Conservation (phyloP, 495 filamentous ascomycete genomes). For the Cercophora newfieldiana region DNA sequence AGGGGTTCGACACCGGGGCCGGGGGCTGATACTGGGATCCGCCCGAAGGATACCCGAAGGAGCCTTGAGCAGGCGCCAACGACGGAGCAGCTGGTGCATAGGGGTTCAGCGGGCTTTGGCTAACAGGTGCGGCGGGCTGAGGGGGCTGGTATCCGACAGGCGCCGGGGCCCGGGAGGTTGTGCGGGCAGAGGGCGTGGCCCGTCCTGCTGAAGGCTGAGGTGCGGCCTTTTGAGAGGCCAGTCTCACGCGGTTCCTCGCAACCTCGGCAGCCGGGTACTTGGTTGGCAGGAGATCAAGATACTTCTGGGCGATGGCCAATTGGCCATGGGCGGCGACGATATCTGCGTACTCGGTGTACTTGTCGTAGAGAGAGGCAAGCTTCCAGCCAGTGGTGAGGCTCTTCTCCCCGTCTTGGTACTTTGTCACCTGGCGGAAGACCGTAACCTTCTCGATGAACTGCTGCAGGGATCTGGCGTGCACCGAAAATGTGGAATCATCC, state of each 20-base stretch:
- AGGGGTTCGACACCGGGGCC: conserved; percentile 32
- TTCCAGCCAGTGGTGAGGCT: conserved; percentile 78
- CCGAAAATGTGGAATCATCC: conserved; percentile 80
- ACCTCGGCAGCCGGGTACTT: conserved; percentile 88
- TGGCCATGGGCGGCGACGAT: conserved; percentile 90
- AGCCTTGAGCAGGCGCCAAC: conserved; percentile 52
- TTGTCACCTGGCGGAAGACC: conserved; percentile 90
- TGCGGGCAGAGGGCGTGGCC: conserved; percentile 23
- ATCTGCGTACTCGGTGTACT: conserved; percentile 96
- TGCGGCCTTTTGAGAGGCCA: conserved; percentile 72
- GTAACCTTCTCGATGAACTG: conserved; percentile 98
- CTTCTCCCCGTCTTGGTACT: conserved; percentile 80
- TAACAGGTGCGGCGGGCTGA: conserved; percentile 33
- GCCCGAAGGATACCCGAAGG: conserved; percentile 43
- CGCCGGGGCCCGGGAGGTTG: conserved; percentile 34
- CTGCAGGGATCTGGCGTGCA: conserved; percentile 86
- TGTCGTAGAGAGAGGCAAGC: conserved; percentile 82
- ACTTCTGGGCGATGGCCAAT: conserved; percentile 81
- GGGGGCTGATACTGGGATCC: conserved; percentile 37
- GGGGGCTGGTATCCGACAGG: conserved; percentile 42
- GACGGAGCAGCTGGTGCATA: conserved; percentile 36
- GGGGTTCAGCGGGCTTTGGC: conserved; percentile 37
- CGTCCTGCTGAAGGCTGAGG: conserved; percentile 32
- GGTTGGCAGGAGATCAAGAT: conserved; percentile 82
- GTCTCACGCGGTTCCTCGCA: conserved; percentile 79